These are phyloP conservation scores for Drechslerella dactyloides DNA, from an alignment of 2,329 filamentous ascomycete species.

Conservation along the genomic window DNA sequence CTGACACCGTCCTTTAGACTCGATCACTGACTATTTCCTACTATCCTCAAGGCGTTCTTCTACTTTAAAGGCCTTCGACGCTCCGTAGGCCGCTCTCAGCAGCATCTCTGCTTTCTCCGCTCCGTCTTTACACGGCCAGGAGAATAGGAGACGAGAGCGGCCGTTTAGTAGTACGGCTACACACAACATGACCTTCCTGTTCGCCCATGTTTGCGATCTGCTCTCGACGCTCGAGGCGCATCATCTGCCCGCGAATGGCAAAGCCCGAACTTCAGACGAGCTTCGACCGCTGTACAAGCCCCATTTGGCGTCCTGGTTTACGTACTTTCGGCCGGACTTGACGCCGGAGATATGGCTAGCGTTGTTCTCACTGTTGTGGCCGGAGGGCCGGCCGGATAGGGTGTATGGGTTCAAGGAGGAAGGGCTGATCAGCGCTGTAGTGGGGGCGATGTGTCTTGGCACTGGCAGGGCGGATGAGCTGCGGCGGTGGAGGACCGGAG, in stretches of 20 bases:
- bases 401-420: slow-evolving; percentile 53
- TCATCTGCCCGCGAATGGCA: slow-evolving; percentile 24
- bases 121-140: not conserved
- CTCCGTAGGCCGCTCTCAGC: not conserved
- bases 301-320: slow-evolving; percentile 52
- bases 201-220: slow-evolving; percentile 52
- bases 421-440: slow-evolving; percentile 51
- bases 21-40: not conserved
- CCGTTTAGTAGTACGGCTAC: too few species aligned
- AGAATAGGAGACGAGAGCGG: not conserved
- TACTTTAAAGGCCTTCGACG: not conserved
- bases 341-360: slow-evolving; percentile 46
- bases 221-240: slow-evolving; percentile 52
- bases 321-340: slow-evolving; percentile 50
- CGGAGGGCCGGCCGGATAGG: slow-evolving; percentile 52
- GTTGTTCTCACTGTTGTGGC: slow-evolving; percentile 53
- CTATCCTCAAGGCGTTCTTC: too few species aligned
- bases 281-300: slow-evolving; percentile 32
- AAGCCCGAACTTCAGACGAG: slow-evolving; percentile 17
- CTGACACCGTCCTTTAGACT: not conserved
- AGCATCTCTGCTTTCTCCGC: not conserved
- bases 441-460: slow-evolving; percentile 51
- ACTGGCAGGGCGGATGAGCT: slow-evolving; percentile 46
- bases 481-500: slow-evolving; percentile 48
- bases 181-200: slow-evolving; percentile 51